Conservation (phyloP, 345 rosid genomes). For the Aquilaria sinensis region DNA sequence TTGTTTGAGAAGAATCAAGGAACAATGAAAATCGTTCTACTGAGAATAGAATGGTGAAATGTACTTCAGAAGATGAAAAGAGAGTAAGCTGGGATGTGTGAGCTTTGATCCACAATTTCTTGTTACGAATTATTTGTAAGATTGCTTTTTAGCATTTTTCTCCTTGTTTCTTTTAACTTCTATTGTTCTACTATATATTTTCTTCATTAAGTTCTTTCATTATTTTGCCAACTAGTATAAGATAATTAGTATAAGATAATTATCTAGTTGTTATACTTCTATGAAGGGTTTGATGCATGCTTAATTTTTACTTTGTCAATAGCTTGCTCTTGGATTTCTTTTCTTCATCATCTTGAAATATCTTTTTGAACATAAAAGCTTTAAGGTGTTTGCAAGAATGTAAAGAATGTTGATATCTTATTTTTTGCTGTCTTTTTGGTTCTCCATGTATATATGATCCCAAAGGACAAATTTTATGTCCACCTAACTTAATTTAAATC, state of each 20-base stretch:
- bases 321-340: background rate
- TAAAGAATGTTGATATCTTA: background rate
- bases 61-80: constrained; percentile 31
- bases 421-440: background rate
- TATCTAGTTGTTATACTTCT: background rate
- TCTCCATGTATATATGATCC: background rate
- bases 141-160: constrained; percentile 2
- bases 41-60: constrained; percentile 14
- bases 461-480: no score
- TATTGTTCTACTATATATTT: no score
- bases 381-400: background rate
- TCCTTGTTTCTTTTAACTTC: constrained; percentile 3
- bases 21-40: constrained; percentile 16
- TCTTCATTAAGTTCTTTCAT: background rate
- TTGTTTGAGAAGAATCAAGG: constrained; percentile 16
- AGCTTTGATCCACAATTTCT: constrained; percentile 30
- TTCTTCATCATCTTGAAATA: background rate
- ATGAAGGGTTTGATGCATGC: background rate
- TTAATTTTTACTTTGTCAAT: background rate
- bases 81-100: constrained; percentile 29
- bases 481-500: background rate
- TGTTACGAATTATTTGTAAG: constrained; percentile 26
- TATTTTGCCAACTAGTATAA: background rate
- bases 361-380: background rate
- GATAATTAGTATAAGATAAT: no score